Conservation (phyloP, 1,139 yeast genomes). For the Blastobotrys proliferans region DNA sequence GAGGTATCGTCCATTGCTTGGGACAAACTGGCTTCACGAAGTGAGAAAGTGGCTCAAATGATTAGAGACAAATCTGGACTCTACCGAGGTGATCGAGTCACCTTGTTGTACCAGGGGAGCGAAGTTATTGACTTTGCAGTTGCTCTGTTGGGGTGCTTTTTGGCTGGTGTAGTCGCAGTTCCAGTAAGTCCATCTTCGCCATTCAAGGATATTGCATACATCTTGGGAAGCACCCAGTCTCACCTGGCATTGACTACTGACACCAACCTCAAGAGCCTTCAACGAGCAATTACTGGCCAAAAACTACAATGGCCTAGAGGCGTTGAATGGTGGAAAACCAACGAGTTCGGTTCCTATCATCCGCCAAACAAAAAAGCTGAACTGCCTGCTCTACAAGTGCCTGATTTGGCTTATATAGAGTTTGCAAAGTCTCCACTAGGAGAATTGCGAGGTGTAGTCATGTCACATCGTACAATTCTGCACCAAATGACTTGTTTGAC, state of each 20-base stretch:
- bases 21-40: constrained; percentile 81
- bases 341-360: constrained; percentile 74
- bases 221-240: constrained; percentile 69
- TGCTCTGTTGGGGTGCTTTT: constrained; percentile 85
- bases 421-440: constrained; percentile 89
- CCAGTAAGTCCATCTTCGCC: constrained; percentile 74
- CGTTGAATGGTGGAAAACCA: constrained; percentile 76
- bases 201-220: constrained; percentile 66
- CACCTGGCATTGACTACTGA: constrained; percentile 82
- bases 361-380: constrained; percentile 54
- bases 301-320: constrained; percentile 53
- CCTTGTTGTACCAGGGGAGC: constrained; percentile 74
- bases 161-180: constrained; percentile 92
- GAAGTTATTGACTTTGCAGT: constrained; percentile 84
- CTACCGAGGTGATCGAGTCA: constrained; percentile 78
- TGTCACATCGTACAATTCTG: constrained; percentile 80
- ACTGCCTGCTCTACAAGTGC: constrained; percentile 63
- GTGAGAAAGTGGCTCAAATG: constrained; percentile 87
- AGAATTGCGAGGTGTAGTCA: constrained; percentile 86
- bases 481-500: constrained; percentile 83
- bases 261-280: constrained; percentile 64
- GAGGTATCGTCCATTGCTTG: constrained; percentile 74
- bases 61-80: constrained; percentile 69
- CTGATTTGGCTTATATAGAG: constrained; percentile 89
- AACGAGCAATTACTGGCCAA: constrained; percentile 48